Base-by-base conservation (phyloP, 108 stramenopile genomes). In the Pseudonitzschia multistriata region DNA sequence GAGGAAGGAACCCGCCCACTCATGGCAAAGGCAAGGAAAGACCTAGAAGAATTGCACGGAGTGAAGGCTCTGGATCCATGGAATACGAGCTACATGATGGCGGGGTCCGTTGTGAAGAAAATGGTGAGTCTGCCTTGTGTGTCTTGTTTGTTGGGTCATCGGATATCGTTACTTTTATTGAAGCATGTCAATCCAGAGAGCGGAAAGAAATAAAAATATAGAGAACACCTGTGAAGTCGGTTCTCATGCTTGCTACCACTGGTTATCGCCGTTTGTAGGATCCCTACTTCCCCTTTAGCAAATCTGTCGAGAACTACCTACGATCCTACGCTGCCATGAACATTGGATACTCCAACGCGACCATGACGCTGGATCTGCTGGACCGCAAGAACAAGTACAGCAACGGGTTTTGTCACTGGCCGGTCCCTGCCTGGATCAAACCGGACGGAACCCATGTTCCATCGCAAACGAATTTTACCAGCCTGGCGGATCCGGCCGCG, bases 361-460 rank as follows among this genome's bases (percentile, higher is more conserved):
- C 82, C 40, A 89, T 86, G 84, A 79, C 79, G 50, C 67, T 89
- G 2, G 88, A 89, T 74, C 66, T 89, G 37, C 61, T 87, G 37
- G 88, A 89, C 70, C 66, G 88, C 3, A 67, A 72, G 22, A 78
- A 82, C 15, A 90, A 90, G 60, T 90, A 90, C 55, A 64, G 72
- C 21, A 90, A 90, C 59, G 89, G 89, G 5, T 89, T 89, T 55
- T 89, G 88, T 67, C 88, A 89, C 56, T 89, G 88, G 88, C 88
- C 88, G 1, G 69, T 66, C 36, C 77, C 77, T 34, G 83, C 85
- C 0, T 89, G 85, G 85, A 61, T 79, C 13, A 83, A 83, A 61
- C 78, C 81, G 8, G 86, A 82, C 63, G 82, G 82, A 14, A 68
- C 73, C 3, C 86, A 66, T 45, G 75, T 77, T 47, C 85, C 88